Evolutionary conservation across 2,329 filamentous ascomycete genomes (phyloP), one percentile per base, ranked within the genome.

Genomic region (Monilinia laxa): DNA sequence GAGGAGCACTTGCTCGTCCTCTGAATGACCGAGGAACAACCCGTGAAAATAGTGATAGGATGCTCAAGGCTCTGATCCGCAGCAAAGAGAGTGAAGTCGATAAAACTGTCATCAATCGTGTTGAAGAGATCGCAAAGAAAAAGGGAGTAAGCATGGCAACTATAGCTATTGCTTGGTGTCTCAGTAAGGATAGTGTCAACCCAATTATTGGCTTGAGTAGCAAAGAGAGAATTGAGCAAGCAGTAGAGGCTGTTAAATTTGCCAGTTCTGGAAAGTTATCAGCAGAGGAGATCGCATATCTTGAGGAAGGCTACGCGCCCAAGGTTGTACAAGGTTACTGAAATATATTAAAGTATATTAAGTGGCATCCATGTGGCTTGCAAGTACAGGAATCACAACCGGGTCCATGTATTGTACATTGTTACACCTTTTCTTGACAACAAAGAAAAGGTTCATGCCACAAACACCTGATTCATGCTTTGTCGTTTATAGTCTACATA

Each of bases 71-170:
- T 10, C n/a, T 65, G 14, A 69, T 72, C 31, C 67, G 70, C 45
- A 56, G 67, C 25, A 71, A 68, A 38, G 71, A 73, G 62, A 74
- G 69, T 12, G 72, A 74, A 64, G 75, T 72, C 18, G 76, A 77
- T 47, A 71, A 73, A 62, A 57, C 53, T 14, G 67, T 75, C n/a
- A 72, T 74, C 40, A 65, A 66, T 2, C 79, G 84, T 0, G 83
- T 87, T 7, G 81, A 86, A 75, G 81, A 87, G 72, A 69, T 87
- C 52, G 83, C 85, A 4, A 80, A 82, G 72, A 86, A 84, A 77
- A 81, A 82, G 71, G 81, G 80, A 0, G 80, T 84, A 70, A 84
- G 79, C 67, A 88, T 88, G 85, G 81, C 83, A 54, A 81, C 83
- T 67, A 80, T 89, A 51, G 84, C 85, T 1, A 81, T 84, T 58